Evolutionary conservation across 2,329 filamentous ascomycete species (phyloP), one percentile per base, ranked within the genome.

Genomic region (Orbilia oligospora): DNA sequence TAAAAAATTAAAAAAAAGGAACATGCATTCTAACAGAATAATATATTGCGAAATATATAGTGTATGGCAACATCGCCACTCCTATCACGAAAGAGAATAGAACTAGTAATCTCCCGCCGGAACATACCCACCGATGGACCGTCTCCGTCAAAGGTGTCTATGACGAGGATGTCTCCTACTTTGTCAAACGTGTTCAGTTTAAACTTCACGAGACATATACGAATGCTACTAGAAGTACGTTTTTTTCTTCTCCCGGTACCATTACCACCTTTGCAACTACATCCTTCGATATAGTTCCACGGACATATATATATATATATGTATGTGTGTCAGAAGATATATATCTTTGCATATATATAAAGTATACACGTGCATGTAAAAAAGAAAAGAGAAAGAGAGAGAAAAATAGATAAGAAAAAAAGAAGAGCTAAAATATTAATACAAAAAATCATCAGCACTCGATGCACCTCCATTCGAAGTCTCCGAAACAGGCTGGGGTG

Each of bases 161-260:
- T 82, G 93, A 93, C 84, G 92, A 93, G 77, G 93, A 97, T 83
- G 92, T 98, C 81, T 94, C 93, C 30, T 96, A 97, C 85, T 99
- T 96, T 94, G 88, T 98, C 81, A 93, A 95, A 75, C 95, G 97
- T 82, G 95, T 99, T 0, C 94, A 97, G 84, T 99, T 99, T 86
- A 98, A 98, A 85, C 90, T 99, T 16, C 95, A 97, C 87, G 94
- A 98, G 85, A 97, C 95, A 9, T 98, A 97, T 84, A 91, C 93
- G 30, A 97, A 97, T 84, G 92, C 92, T 72, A 89, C 96, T 22
- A 92, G 96, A 81, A 97, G 81, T 82, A 71, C 64, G 80, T 79
- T 46, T 16, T 20, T 49, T 18, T 41, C 27, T 30, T 30, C 27
- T 6, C 27, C 3, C 27, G 27, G 6, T 30, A 30, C 6, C 27